phyloP scores from a whole-genome alignment of 1,139 yeast species.

The Keqinozyma sinolaborantium region DNA sequence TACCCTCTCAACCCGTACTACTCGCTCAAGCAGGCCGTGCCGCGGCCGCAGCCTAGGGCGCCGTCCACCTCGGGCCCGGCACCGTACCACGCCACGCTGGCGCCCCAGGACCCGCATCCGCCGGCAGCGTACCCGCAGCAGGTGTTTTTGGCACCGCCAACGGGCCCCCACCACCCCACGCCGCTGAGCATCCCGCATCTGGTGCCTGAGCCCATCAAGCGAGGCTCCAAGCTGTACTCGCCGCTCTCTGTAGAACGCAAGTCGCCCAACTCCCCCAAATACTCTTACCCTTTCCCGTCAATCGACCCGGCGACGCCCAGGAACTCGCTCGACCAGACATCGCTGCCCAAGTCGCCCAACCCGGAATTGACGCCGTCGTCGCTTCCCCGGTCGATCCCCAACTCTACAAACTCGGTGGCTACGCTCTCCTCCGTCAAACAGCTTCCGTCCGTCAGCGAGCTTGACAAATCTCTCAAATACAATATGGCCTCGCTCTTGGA shows the following conservation, averaged over 20 bases:
- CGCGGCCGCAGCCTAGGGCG: slow-evolving; percentile 1
- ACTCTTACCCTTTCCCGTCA: slow-evolving; percentile 20
- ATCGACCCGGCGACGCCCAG: slow-evolving; percentile 15
- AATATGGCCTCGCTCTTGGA: slow-evolving; percentile 5
- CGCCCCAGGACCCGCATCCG: background rate
- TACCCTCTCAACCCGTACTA: slow-evolving; percentile 38
- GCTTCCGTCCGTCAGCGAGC: slow-evolving; percentile 36
- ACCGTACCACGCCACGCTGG: background rate
- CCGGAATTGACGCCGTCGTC: slow-evolving; percentile 1
- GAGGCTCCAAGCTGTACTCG: slow-evolving; percentile 8
- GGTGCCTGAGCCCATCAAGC: slow-evolving; percentile 6
- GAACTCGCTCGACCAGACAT: slow-evolving; percentile 7
- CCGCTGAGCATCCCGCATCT: slow-evolving; percentile 3
- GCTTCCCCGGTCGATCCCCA: background rate
- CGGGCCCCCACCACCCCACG: slow-evolving; percentile 2
- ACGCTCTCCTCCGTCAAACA: slow-evolving; percentile 6
- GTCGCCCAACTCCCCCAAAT: slow-evolving; percentile 11
- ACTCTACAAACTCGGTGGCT: slow-evolving; percentile 3
- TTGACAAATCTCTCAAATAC: slow-evolving; percentile 28
- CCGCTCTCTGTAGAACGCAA: slow-evolving; percentile 11
- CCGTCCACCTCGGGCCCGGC: slow-evolving; percentile 1
- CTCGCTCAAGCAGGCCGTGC: slow-evolving; percentile 8
- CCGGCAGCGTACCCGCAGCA: slow-evolving; percentile 1
- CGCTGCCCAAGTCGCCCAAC: slow-evolving; percentile 1
- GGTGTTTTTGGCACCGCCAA: background rate